phyloP scores from a whole-genome alignment of 2,329 filamentous ascomycete genomes.

The Colletotrichum simmondsii region DNA sequence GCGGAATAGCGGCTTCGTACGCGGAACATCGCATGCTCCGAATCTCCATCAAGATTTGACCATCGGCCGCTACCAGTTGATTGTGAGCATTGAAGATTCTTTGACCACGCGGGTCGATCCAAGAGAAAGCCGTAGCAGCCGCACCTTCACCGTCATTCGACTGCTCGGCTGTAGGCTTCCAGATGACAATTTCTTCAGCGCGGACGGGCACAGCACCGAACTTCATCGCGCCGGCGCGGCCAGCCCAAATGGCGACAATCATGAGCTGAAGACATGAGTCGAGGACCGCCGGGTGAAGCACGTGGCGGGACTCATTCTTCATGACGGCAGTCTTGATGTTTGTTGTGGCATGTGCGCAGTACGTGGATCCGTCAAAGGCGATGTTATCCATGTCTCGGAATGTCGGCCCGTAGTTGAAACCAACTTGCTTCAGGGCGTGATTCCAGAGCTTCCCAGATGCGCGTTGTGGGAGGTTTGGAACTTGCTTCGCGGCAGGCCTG shows the following conservation, averaged over 20 bases:
- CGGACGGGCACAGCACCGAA: slow-evolving; percentile 44
- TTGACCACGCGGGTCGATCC: slow-evolving; percentile 37
- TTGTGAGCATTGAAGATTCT: slow-evolving; percentile 37
- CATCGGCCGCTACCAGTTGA: slow-evolving; percentile 39
- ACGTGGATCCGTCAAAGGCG: slow-evolving; percentile 39
- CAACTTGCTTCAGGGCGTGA: slow-evolving; percentile 45
- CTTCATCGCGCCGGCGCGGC: slow-evolving; percentile 42
- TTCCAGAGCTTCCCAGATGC: slow-evolving; percentile 40
- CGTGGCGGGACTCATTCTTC: slow-evolving; percentile 48
- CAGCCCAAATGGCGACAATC: slow-evolving; percentile 43
- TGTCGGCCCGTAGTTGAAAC: slow-evolving; percentile 50
- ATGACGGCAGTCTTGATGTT: slow-evolving; percentile 36
- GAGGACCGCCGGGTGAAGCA: slow-evolving; percentile 51
- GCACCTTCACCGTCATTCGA: slow-evolving; percentile 1
- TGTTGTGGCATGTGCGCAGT: slow-evolving; percentile 41
- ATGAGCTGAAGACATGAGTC: slow-evolving; percentile 49
- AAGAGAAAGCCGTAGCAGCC: slow-evolving; percentile 38
- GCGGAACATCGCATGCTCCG: slow-evolving; percentile 37
- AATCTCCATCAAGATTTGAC: slow-evolving; percentile 42
- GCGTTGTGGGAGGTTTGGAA: slow-evolving; percentile 39
- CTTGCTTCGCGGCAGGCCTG: neutral
- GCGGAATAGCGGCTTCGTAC: slow-evolving; percentile 45
- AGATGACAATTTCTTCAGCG: slow-evolving; percentile 41
- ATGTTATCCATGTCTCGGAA: slow-evolving; percentile 49
- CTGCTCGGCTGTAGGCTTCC: slow-evolving; percentile 35